Evolutionary conservation across 1,139 yeast species (phyloP).

Genomic region (Hyphopichia wangnamkhiaoensis): DNA sequence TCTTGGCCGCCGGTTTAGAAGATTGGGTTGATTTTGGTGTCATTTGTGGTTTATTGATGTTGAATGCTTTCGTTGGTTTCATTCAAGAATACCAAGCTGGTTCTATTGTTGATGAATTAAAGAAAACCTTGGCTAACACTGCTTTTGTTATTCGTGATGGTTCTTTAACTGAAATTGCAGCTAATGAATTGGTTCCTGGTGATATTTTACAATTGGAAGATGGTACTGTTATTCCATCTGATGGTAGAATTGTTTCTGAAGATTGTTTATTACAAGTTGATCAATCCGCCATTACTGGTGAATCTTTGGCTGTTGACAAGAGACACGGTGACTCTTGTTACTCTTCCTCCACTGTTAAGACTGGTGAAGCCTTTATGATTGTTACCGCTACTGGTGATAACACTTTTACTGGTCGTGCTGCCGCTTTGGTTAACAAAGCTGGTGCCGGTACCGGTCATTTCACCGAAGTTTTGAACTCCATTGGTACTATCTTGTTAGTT

Average conservation of each 20-base stretch:
- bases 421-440: slow-evolving; percentile 95
- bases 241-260: slow-evolving; percentile 90
- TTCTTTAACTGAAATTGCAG: slow-evolving; percentile 67
- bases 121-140: slow-evolving; percentile 88
- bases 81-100: slow-evolving; percentile 97
- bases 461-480: slow-evolving; percentile 97
- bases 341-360: slow-evolving; percentile 95
- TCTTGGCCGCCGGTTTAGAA: slow-evolving; percentile 96
- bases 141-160: slow-evolving; percentile 89
- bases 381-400: slow-evolving; percentile 95
- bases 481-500: slow-evolving; percentile 89
- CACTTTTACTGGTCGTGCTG: slow-evolving; percentile 94
- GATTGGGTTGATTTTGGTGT: slow-evolving; percentile 99
- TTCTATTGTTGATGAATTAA: slow-evolving; percentile 91
- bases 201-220: slow-evolving; percentile 90
- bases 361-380: slow-evolving; percentile 96
- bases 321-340: slow-evolving; percentile 83
- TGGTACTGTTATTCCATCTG: slow-evolving; percentile 94
- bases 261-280: slow-evolving; percentile 90
- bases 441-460: slow-evolving; percentile 93
- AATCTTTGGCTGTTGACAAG: slow-evolving; percentile 94
- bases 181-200: slow-evolving; percentile 91
- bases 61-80: slow-evolving; percentile 96
- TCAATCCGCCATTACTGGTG: slow-evolving; percentile 98
- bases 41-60: slow-evolving; percentile 81